A percentile compares a stretch with the other conserved stretches of the same genome.
Evolutionary conservation across 257 asterid genomes (phyloP).

Genomic region (Solanum sitiens): DNA sequence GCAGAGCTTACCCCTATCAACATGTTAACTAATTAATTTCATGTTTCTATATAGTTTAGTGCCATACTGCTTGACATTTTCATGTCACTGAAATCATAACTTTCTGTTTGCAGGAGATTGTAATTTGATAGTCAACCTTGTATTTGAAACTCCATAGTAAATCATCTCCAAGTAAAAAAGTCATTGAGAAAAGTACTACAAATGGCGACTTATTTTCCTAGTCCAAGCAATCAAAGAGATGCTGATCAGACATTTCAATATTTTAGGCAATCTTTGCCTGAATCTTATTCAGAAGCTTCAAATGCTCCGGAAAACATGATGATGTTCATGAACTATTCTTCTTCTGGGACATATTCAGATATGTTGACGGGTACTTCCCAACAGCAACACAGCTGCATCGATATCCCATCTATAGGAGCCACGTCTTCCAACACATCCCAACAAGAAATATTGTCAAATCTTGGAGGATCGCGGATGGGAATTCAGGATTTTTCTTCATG

Average conservation of each 20-base stretch:
- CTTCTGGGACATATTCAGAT: conserved; percentile 39
- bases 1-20: neutral
- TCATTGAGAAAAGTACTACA: neutral
- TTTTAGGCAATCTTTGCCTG: conserved; percentile 37
- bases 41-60: neutral
- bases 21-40: neutral
- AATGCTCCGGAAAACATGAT: conserved; percentile 30
- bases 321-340: conserved; percentile 50
- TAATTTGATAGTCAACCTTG: neutral
- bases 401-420: conserved; percentile 17
- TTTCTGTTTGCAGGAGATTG: neutral
- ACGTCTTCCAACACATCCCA: conserved; percentile 34
- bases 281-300: conserved; percentile 40
- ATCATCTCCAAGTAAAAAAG: neutral
- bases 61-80: neutral
- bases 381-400: conserved; percentile 18
- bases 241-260: conserved; percentile 36
- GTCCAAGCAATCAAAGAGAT: conserved; percentile 44
- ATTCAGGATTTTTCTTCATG: conserved; percentile 36
- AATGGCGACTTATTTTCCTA: conserved; percentile 57
- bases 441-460: conserved; percentile 30
- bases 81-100: neutral
- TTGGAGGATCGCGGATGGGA: conserved; percentile 29
- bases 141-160: neutral
- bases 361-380: conserved; percentile 27